Conservation (phyloP, 345 rosid genomes). For the Salix udensis region DNA sequence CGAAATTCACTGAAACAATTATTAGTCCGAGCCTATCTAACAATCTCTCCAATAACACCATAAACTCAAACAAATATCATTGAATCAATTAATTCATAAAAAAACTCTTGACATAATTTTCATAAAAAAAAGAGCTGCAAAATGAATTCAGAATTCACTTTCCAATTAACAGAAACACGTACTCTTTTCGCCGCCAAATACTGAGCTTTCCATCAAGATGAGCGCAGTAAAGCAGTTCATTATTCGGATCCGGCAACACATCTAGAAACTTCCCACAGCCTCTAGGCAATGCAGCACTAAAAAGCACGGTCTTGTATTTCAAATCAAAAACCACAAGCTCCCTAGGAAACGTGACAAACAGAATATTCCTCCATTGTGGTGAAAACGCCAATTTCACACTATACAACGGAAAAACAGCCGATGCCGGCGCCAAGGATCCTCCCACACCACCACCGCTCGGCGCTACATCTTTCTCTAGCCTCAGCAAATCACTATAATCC, state of each 20-base stretch:
- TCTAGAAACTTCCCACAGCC: conserved; percentile 87
- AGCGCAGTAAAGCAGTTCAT: conserved; percentile 76
- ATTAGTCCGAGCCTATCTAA: too few relatives aligned
- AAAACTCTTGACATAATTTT: too few relatives aligned
- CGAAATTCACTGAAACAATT: too few relatives aligned
- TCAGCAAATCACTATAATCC: conserved; percentile 56
- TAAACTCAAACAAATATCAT: too few relatives aligned
- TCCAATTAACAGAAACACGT: conserved; percentile 13
- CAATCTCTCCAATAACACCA: too few relatives aligned
- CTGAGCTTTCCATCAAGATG: conserved; percentile 90
- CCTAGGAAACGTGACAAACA: conserved; percentile 80
- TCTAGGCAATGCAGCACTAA: conserved; percentile 61
- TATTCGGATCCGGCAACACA: conserved; percentile 75
- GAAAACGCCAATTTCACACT: conserved; percentile 70
- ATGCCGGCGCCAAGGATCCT: conserved; percentile 56
- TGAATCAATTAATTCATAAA: too few relatives aligned
- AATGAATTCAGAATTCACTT: not conserved
- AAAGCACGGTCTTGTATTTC: conserved; percentile 69
- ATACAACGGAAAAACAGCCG: conserved; percentile 68
- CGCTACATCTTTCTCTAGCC: conserved; percentile 61
- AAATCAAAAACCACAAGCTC: conserved; percentile 86
- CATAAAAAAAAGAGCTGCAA: too few relatives aligned
- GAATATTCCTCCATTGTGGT: conserved; percentile 70
- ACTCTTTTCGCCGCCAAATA: conserved; percentile 92
- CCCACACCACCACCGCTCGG: conserved; percentile 26